These are phyloP conservation scores for Ustilago tritici DNA, from an alignment of 1,284 basidiomycete species.

Conservation along the genomic window DNA sequence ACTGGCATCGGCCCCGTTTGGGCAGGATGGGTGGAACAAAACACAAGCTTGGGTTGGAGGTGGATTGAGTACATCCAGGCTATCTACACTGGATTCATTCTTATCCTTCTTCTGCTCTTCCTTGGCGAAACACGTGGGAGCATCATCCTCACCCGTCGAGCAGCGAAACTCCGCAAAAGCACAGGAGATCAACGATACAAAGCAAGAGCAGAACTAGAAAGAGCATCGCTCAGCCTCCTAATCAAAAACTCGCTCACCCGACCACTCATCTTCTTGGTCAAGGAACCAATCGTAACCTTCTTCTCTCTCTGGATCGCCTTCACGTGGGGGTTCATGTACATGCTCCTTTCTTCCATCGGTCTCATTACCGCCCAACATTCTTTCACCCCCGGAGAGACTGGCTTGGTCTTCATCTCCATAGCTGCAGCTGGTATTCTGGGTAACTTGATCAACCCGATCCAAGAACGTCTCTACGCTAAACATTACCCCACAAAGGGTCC, in stretches of 20 bases:
- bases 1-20: slow-evolving; percentile 78
- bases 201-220: slow-evolving; percentile 77
- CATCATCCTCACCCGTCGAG: slow-evolving; percentile 71
- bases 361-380: slow-evolving; percentile 73
- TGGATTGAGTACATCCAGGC: slow-evolving; percentile 82
- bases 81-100: slow-evolving; percentile 49
- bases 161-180: slow-evolving; percentile 68
- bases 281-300: slow-evolving; percentile 80
- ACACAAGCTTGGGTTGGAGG: slow-evolving; percentile 76
- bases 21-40: slow-evolving; percentile 80
- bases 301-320: slow-evolving; percentile 65
- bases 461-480: slow-evolving; percentile 49
- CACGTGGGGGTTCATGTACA: slow-evolving; percentile 81
- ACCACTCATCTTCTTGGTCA: slow-evolving; percentile 74
- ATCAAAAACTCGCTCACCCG: slow-evolving; percentile 79
- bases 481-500: slow-evolving; percentile 63
- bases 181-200: slow-evolving; percentile 76
- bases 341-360: slow-evolving; percentile 71
- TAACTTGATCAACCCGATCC: slow-evolving; percentile 75
- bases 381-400: slow-evolving; percentile 75
- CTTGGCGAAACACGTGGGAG: slow-evolving; percentile 69
- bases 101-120: slow-evolving; percentile 60
- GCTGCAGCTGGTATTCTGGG: slow-evolving; percentile 72
- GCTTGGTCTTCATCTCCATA: slow-evolving; percentile 58
- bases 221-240: slow-evolving; percentile 73